phyloP scores from a whole-genome alignment of 2,329 filamentous ascomycete genomes.

The Aspergillus brasiliensis region DNA sequence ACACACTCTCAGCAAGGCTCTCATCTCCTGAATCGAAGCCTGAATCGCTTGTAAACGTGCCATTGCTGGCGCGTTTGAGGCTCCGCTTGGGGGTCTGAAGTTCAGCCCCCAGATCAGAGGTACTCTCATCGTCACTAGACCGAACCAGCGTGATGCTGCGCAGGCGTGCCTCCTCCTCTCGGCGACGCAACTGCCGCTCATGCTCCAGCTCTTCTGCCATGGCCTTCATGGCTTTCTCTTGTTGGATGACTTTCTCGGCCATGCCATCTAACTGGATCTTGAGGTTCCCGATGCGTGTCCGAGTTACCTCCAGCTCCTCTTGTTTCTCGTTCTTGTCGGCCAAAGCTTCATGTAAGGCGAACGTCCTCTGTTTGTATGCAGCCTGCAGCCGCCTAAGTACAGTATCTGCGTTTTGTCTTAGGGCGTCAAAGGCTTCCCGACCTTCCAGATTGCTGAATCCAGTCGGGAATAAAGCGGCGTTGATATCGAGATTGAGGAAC shows the following conservation, averaged over 20 bases:
- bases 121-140: slow-evolving; percentile 35
- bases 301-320: slow-evolving; percentile 64
- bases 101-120: slow-evolving; percentile 35
- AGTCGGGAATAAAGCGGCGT: slow-evolving; percentile 56
- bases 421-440: slow-evolving; percentile 58
- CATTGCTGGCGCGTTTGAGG: slow-evolving; percentile 42
- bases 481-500: slow-evolving; percentile 58
- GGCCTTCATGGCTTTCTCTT: slow-evolving; percentile 58
- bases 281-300: slow-evolving; percentile 58
- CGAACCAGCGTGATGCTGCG: slow-evolving; percentile 36
- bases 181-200: slow-evolving; percentile 44
- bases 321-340: slow-evolving; percentile 59
- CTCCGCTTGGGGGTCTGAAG: slow-evolving; percentile 37
- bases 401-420: slow-evolving; percentile 59
- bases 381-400: slow-evolving; percentile 57
- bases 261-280: slow-evolving; percentile 65
- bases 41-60: slow-evolving; percentile 54
- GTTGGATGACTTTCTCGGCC: slow-evolving; percentile 57
- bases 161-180: slow-evolving; percentile 42
- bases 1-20: slow-evolving; percentile 52
- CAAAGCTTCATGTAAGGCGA: slow-evolving; percentile 53
- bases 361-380: slow-evolving; percentile 57
- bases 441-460: slow-evolving; percentile 52
- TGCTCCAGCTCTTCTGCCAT: slow-evolving; percentile 52
- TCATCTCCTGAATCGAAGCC: slow-evolving; percentile 63